A percentile compares a stretch with the other conserved stretches of the same genome.
These are phyloP conservation scores for Solanum microdontum DNA, from an alignment of 257 asterid species.

Conservation along the genomic window DNA sequence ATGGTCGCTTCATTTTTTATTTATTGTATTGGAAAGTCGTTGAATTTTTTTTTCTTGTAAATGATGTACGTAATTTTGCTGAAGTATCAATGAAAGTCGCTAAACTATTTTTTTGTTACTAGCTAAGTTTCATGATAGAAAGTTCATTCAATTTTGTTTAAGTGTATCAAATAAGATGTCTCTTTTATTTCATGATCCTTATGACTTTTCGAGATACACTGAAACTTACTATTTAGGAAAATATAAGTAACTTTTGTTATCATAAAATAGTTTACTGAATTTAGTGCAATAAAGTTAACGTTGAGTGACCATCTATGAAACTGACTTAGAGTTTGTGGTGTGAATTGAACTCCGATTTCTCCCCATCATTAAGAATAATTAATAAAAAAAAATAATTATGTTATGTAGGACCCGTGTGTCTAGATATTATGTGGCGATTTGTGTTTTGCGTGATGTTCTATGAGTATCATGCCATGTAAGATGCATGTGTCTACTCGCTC, in stretches of 20 bases:
- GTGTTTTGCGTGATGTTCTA: neutral
- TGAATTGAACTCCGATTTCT: neutral
- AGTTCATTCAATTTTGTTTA: neutral
- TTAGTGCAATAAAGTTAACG: no score
- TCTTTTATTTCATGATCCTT: neutral
- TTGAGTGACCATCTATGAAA: neutral
- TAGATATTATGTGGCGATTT: neutral
- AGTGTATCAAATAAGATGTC: neutral
- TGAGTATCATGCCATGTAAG: neutral
- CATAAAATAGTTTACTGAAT: no score
- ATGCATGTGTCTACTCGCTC: neutral
- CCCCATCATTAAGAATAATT: neutral
- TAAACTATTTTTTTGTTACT: neutral
- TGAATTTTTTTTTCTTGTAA: neutral
- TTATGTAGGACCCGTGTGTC: neutral
- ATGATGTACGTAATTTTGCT: neutral
- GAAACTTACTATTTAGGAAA: neutral
- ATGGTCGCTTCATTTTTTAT: neutral
- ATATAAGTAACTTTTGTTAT: neutral
- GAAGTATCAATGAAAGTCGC: neutral
- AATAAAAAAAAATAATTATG: neutral
- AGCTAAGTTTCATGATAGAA: neutral
- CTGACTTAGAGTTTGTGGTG: neutral
- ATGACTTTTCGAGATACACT: neutral
- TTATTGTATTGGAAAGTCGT: no score